Percentiles rank a stretch among this genome's conserved stretches.
Conservation (phyloP, 177 flowering plant species). For the Vitis hybrid region DNA sequence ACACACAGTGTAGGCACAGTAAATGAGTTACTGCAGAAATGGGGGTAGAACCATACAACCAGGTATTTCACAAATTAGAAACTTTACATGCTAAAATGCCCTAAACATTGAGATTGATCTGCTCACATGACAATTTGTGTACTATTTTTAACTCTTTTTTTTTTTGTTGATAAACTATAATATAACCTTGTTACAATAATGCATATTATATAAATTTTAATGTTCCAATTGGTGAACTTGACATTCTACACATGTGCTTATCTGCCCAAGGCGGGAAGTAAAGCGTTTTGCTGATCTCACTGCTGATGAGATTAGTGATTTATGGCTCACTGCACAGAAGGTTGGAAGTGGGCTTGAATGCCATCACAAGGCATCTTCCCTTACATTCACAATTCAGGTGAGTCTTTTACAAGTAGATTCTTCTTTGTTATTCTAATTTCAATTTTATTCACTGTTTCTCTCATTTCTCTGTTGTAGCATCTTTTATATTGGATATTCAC, state of each 20-base stretch:
- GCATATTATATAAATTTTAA: not conserved
- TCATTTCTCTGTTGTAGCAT: no score
- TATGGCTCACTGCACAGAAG: conserved; percentile 80
- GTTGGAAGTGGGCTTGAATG: conserved; percentile 67
- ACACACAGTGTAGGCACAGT: not conserved
- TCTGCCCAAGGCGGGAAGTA: conserved; percentile 83
- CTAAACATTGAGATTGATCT: not conserved
- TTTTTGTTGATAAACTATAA: not conserved
- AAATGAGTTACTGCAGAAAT: not conserved
- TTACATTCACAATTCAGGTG: conserved; percentile 82
- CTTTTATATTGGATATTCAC: no score
- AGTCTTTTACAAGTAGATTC: conserved; percentile 3
- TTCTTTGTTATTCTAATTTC: no score
- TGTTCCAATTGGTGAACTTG: conserved; percentile 39
- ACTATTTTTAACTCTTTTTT: not conserved
- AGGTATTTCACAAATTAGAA: not conserved
- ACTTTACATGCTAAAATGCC: not conserved
- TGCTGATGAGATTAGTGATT: conserved; percentile 67
- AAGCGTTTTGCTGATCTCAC: conserved; percentile 84
- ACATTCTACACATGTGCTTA: conserved; percentile 77
- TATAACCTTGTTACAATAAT: not conserved
- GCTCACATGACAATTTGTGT: not conserved
- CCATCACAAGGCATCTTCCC: conserved; percentile 75
- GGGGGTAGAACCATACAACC: not conserved
- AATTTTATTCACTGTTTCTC: no score